Base-by-base conservation (phyloP, 768 basidiomycete genomes). In the Xerocomellus dryophilus region DNA sequence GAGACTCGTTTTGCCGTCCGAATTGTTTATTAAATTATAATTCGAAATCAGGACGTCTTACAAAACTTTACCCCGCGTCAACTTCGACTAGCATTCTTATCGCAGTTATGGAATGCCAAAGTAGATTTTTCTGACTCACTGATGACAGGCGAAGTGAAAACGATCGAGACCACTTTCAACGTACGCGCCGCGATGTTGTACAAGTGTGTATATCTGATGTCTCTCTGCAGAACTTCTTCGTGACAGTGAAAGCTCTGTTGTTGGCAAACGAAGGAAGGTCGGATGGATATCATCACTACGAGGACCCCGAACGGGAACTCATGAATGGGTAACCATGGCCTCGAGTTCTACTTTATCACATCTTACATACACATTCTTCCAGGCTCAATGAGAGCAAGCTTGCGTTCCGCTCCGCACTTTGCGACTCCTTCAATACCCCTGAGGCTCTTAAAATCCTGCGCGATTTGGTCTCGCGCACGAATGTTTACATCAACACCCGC, bases 361-460 rank as follows among this genome's bases (percentile, higher is more conserved):
- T 43, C 60, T 60, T 54, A 56, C 40, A 31, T 38, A n/a, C 8
- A 40, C 23, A 4, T 47, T 39, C 40, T 58, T 45, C 43, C 62
- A 97, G 93, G 61, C 76, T 95, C 34, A 78, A 88, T 59, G 75
- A 82, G 49, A 82, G 85, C 43, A 95, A 95, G 68, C 61, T 78
- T 39, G 77, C 81, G 8, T 96, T 99, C 80, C 85, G 92, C 49
- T 77, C 74, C 12, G 90, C 94, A 0, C 84, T 99, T 43, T 95
- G 90, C 72, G 96, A 99, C 70, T 98, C 95, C 0, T 97, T 98
- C 79, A 95, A 98, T 69, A 98, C 97, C 0, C 93, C 94, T 3
- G 78, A 75, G 17, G 95, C 93, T 0, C 71, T 98, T 21, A 79
- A 81, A 61, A 74, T 84, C 51, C 73, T 98, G 17, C 80, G 88